Conservation (phyloP, 1,284 basidiomycete species). For the Coniophora puteana region DNA sequence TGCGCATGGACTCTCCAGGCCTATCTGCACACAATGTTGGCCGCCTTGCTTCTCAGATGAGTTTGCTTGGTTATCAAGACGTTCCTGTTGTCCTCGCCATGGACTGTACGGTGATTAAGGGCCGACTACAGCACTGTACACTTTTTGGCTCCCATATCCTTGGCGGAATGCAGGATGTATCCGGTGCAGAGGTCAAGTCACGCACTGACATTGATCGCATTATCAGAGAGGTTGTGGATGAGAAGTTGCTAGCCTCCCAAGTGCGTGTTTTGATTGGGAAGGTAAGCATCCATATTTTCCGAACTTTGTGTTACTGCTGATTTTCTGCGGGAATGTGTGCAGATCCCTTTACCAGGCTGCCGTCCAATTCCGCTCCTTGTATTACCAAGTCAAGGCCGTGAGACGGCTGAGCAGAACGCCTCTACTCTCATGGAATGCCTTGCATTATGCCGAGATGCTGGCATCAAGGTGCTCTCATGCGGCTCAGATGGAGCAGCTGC, state of each 20-base stretch:
- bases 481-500: background rate
- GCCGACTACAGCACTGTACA: background rate
- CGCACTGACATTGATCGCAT: background rate
- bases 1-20: slow-evolving; percentile 10
- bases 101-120: background rate
- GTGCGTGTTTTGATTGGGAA: background rate
- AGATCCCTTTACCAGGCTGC: background rate
- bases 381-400: background rate
- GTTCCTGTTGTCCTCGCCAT: slow-evolving; percentile 3
- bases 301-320: no score
- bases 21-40: slow-evolving; percentile 16
- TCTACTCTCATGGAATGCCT: background rate
- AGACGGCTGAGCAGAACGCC: background rate
- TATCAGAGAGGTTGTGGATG: background rate
- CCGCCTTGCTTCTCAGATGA: slow-evolving; percentile 12
- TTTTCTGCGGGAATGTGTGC: background rate
- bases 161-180: background rate
- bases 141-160: background rate
- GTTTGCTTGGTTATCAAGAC: background rate
- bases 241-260: background rate
- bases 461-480: background rate
- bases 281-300: background rate
- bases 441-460: background rate
- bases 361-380: background rate
- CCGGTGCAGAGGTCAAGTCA: background rate